Conservation (phyloP, 108 stramenopile species). For the Cyclotella choctawhatcheeana region DNA sequence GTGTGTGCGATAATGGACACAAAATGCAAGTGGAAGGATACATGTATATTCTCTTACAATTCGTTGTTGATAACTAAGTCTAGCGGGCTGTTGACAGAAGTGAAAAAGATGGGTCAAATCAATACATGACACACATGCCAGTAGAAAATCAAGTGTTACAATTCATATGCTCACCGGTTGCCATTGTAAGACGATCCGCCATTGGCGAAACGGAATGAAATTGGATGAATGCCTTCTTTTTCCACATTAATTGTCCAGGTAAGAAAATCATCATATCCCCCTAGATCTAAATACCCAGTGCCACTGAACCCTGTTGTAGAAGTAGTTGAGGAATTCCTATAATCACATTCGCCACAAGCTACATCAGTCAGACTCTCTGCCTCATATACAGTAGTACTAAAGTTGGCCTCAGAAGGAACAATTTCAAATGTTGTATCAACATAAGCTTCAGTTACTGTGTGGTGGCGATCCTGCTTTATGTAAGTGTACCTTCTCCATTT, state of each 20-base stretch:
- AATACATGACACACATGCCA: too few relatives aligned
- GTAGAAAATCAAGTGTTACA: too few relatives aligned
- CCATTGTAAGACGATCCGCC: slow-evolving; percentile 22
- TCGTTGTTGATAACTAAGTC: slow-evolving; percentile 31
- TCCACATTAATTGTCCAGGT: slow-evolving; percentile 25
- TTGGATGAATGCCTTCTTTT: slow-evolving; percentile 18
- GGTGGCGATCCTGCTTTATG: slow-evolving; percentile 34
- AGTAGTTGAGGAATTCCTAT: slow-evolving; percentile 18
- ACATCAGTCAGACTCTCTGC: slow-evolving; percentile 25
- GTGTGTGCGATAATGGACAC: too few relatives aligned
- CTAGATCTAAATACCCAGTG: slow-evolving; percentile 35
- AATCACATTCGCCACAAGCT: neutral
- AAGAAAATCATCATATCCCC: slow-evolving; percentile 26
- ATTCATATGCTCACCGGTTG: too few relatives aligned
- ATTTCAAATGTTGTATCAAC: slow-evolving; percentile 38
- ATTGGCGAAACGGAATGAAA: slow-evolving; percentile 40
- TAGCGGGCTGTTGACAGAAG: too few relatives aligned
- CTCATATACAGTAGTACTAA: slow-evolving; percentile 34
- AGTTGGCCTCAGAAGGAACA: slow-evolving; percentile 35
- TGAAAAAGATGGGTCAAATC: too few relatives aligned
- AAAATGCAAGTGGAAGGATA: neutral
- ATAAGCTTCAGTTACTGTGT: slow-evolving; percentile 9
- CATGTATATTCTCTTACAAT: slow-evolving; percentile 6
- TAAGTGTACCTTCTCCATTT: slow-evolving; percentile 50
- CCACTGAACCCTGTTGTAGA: slow-evolving; percentile 29